Percentiles rank a stretch among this genome's conserved stretches.
Conservation (phyloP, 192 early-diverging fungal species). For the Coemansia sp. region DNA sequence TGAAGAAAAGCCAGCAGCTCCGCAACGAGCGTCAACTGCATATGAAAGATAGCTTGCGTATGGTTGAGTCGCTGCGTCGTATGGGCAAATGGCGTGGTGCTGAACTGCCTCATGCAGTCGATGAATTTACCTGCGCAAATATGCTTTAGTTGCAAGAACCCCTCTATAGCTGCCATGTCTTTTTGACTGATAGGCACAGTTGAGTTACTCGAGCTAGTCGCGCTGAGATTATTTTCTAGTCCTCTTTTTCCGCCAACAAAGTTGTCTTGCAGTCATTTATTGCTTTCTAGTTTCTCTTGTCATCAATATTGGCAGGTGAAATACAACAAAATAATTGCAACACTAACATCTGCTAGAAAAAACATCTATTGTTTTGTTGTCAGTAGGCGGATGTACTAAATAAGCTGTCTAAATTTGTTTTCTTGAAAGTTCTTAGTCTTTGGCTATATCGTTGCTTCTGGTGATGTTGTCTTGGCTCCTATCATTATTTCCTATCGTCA, state of each 20-base stretch:
- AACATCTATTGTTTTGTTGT: too few species aligned
- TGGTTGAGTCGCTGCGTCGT: conserved; percentile 50
- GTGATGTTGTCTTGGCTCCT: background rate
- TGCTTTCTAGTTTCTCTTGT: background rate
- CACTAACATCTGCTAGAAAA: too few species aligned
- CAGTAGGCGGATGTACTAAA: too few species aligned
- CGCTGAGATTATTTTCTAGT: background rate
- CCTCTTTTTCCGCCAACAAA: background rate
- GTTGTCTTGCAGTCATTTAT: background rate
- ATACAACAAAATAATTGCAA: background rate
- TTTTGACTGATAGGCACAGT: conserved; percentile 32
- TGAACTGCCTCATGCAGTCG: background rate
- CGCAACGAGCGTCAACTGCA: conserved; percentile 18
- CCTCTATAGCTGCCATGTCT: conserved; percentile 33
- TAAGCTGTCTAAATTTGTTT: too few species aligned
- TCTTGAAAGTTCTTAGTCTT: too few species aligned
- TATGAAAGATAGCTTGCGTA: conserved; percentile 31
- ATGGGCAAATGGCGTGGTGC: conserved; percentile 47
- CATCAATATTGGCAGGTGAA: background rate
- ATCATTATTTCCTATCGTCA: background rate
- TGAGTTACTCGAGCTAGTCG: conserved; percentile 4
- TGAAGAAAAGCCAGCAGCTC: conserved; percentile 38
- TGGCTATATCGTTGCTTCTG: background rate
- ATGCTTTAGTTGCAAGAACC: conserved; percentile 10
- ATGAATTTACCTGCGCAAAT: conserved; percentile 18